Evolutionary conservation across 352 stramenopile species (phyloP).

Genomic region (Phytophthora pisi): DNA sequence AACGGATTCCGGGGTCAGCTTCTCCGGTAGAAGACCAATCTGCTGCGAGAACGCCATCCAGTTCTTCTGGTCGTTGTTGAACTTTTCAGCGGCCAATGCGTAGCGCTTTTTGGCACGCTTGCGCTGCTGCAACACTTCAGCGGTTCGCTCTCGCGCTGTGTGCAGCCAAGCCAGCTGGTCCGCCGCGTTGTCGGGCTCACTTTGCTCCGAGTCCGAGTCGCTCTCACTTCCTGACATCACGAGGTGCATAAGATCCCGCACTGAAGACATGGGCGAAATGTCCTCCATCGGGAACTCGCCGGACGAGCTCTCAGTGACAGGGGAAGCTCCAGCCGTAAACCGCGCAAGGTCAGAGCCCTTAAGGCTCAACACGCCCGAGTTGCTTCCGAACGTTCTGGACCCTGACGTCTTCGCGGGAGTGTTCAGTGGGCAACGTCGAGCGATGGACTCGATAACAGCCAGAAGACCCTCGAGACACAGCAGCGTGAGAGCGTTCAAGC

Average conservation of each 20-base stretch:
- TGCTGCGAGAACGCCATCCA: conserved; percentile 92
- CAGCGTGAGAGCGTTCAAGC: conserved; percentile 70
- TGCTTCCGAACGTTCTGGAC: conserved; percentile 34
- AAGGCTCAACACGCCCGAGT: conserved; percentile 48
- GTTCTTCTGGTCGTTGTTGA: conserved; percentile 95
- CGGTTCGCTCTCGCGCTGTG: conserved; percentile 83
- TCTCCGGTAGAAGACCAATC: conserved; percentile 82
- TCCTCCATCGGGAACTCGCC: conserved; percentile 70
- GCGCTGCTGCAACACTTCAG: conserved; percentile 89
- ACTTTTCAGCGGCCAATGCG: conserved; percentile 90
- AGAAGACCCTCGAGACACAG: conserved; percentile 87
- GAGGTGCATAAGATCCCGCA: conserved; percentile 84
- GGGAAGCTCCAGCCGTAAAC: conserved; percentile 52
- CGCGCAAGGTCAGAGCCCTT: conserved; percentile 73
- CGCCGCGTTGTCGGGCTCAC: conserved; percentile 43
- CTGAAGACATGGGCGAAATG: conserved; percentile 84
- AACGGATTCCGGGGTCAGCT: conserved; percentile 86
- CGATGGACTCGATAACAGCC: conserved; percentile 95
- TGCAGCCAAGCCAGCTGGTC: conserved; percentile 83
- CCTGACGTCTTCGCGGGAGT: conserved; percentile 26
- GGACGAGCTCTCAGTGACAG: conserved; percentile 28
- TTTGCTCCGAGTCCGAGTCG: conserved; percentile 72
- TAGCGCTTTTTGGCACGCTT: conserved; percentile 93
- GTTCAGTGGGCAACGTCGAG: conserved; percentile 80
- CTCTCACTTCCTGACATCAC: conserved; percentile 83